Base-by-base conservation (phyloP, 345 rosid genomes). In the Schrenkiella parvula region DNA sequence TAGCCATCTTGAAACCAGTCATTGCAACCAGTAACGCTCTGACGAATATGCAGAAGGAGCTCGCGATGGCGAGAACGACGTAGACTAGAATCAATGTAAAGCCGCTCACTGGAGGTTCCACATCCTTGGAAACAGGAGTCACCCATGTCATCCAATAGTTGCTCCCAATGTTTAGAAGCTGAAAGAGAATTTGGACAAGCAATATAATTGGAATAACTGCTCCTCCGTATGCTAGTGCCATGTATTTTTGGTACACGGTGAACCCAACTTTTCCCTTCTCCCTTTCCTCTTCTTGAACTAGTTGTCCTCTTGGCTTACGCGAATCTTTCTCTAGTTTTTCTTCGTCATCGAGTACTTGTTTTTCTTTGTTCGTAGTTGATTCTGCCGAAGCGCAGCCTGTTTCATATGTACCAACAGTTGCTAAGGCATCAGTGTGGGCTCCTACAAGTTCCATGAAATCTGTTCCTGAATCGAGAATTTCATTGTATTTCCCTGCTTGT, bases 131-230 rank as follows among this genome's bases (percentile, higher is more conserved):
- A 26, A 81, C 82, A 1, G 88, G 89, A 66, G 87, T 81, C 68
- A 82, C 91, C 88, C 84, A 85, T 13, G 97, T 84, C 88, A 89
- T 89, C 97, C 96, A 89, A 72, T 86, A 87, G 71, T 86, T 87
- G 88, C 90, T 85, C 17, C 85, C 85, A 21, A 89, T 86, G 73
- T 83, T 84, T 66, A 87, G 86, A 29, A 77, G 18, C 82, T 80
- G 88, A 74, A 85, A 87, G 46, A 84, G 60, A 68, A 83, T 69
- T n/a, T 84, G 88, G 3, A 81, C 84, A 3, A 87, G 50, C 60
- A 91, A 54, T 74, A 86, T 84, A 19, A 89, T 28, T 17, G 96
- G 96, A 64, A 85, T 81, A 22, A 85, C 77, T 51, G 86, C 88
- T 70, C 91, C 96, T 52, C 90, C 83, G 37, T 86, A 84, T 56